phyloP scores from a whole-genome alignment of 768 basidiomycete genomes.

The Rickenella mellea region DNA sequence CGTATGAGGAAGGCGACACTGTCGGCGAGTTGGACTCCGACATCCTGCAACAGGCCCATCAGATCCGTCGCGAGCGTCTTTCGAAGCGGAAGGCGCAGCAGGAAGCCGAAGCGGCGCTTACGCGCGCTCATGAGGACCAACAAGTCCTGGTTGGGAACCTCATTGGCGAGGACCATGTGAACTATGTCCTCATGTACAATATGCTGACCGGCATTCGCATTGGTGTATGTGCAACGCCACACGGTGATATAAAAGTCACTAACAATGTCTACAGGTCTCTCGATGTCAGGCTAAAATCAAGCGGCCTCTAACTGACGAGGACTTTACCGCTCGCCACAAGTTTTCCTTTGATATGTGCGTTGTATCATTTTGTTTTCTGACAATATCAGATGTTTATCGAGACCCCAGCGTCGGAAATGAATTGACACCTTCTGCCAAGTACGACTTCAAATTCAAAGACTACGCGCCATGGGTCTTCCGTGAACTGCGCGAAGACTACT shows the following conservation, averaged over 20 bases:
- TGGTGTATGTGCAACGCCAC: slow-evolving; percentile 45
- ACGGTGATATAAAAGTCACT: slow-evolving; percentile 5
- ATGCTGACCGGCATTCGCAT: slow-evolving; percentile 99
- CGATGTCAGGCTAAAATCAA: slow-evolving; percentile 94
- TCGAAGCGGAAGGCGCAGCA: slow-evolving; percentile 62
- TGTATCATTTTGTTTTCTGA: neutral
- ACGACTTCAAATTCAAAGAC: slow-evolving; percentile 99
- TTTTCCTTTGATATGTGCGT: slow-evolving; percentile 94
- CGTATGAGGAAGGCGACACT: slow-evolving; percentile 29
- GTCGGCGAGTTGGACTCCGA: slow-evolving; percentile 61
- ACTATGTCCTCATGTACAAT: slow-evolving; percentile 99
- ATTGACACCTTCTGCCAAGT: slow-evolving; percentile 92
- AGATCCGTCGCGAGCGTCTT: slow-evolving; percentile 70
- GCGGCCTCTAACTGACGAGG: slow-evolving; percentile 73
- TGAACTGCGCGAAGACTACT: slow-evolving; percentile 86
- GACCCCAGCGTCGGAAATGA: slow-evolving; percentile 82
- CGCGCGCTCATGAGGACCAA: slow-evolving; percentile 28
- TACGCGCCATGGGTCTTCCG: slow-evolving; percentile 99
- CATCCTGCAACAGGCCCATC: slow-evolving; percentile 84
- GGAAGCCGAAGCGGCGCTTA: slow-evolving; percentile 52
- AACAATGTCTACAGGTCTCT: slow-evolving; percentile 56
- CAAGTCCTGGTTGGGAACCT: slow-evolving; percentile 82
- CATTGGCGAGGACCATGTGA: slow-evolving; percentile 97
- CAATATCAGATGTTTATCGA: slow-evolving; percentile 4
- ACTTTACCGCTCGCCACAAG: slow-evolving; percentile 85